Conservation (phyloP, 176 grass and related monocot genomes). For the Lolium rigidum region DNA sequence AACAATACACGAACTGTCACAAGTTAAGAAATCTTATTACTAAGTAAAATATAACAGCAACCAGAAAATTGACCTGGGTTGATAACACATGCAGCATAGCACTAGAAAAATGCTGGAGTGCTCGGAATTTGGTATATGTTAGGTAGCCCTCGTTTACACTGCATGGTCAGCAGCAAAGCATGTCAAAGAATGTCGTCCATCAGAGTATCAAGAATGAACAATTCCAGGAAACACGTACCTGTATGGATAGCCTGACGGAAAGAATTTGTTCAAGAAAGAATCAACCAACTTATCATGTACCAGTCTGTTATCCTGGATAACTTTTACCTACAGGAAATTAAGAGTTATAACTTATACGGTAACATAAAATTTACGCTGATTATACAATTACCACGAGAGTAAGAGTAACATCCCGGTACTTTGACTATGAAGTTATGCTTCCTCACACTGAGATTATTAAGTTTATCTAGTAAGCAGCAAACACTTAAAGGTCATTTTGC, state of each 20-base stretch:
- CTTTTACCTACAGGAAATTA: constrained; percentile 67
- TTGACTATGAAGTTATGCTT: not conserved
- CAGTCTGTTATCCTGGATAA: constrained; percentile 74
- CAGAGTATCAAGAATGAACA: constrained; percentile 10
- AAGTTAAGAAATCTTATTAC: constrained; percentile 12
- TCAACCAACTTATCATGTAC: constrained; percentile 76
- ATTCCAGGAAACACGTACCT: constrained; percentile 61
- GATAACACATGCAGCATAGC: constrained; percentile 90
- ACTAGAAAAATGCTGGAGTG: constrained; percentile 94
- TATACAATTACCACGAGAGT: not conserved
- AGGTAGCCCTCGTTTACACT: constrained; percentile 96
- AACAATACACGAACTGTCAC: not conserved
- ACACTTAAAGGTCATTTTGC: not conserved
- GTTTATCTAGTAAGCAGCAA: not conserved
- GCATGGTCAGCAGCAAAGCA: constrained; percentile 25
- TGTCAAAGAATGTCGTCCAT: constrained; percentile 10
- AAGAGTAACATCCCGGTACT: not conserved
- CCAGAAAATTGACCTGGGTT: constrained; percentile 69
- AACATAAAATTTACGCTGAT: not conserved
- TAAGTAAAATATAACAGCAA: not conserved
- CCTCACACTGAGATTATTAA: not conserved
- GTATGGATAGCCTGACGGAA: constrained; percentile 94
- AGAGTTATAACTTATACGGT: not conserved
- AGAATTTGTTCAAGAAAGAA: constrained; percentile 94
- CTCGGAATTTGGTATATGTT: constrained; percentile 84